These are phyloP conservation scores for Eustoma russellianum DNA, from an alignment of 257 asterid species.

Conservation along the genomic window DNA sequence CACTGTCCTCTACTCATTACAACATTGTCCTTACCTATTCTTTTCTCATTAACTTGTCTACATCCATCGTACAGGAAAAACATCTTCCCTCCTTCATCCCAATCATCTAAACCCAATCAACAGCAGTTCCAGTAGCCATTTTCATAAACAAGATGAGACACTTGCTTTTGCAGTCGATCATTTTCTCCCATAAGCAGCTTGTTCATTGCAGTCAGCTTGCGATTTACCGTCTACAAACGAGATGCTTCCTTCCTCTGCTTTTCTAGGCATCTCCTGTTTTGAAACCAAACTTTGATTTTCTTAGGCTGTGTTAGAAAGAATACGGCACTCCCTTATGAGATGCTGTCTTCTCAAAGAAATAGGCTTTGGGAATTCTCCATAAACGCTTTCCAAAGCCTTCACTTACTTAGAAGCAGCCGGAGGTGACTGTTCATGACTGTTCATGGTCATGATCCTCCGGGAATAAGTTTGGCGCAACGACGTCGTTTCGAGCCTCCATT, in stretches of 20 bases:
- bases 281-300: constrained; percentile 99
- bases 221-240: constrained; percentile 69
- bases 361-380: constrained; percentile 88
- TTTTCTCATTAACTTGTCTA: too few relatives aligned
- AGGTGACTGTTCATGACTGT: too few relatives aligned
- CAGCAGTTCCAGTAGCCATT: constrained; percentile 98
- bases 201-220: constrained; percentile 87
- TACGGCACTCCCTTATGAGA: constrained; percentile 81
- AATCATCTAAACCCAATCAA: constrained; percentile 99
- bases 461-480: too few relatives aligned
- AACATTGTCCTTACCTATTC: too few relatives aligned
- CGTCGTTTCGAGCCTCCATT: too few relatives aligned
- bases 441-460: too few relatives aligned
- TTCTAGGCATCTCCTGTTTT: constrained; percentile 93
- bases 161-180: constrained; percentile 91
- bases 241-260: constrained; percentile 89
- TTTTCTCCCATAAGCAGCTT: constrained; percentile 95
- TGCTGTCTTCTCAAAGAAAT: constrained; percentile 91
- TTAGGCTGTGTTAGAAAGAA: constrained; percentile 82
- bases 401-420: too few relatives aligned
- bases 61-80: too few relatives aligned
- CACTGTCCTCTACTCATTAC: too few relatives aligned
- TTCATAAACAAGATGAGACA: constrained; percentile 77
- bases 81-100: constrained; percentile 99
- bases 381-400: constrained; percentile 89